A percentile compares a stretch with the other conserved stretches of the same genome.
Conservation (phyloP, 805 yeast genomes). For the Debaryomyces tyrocola region DNA sequence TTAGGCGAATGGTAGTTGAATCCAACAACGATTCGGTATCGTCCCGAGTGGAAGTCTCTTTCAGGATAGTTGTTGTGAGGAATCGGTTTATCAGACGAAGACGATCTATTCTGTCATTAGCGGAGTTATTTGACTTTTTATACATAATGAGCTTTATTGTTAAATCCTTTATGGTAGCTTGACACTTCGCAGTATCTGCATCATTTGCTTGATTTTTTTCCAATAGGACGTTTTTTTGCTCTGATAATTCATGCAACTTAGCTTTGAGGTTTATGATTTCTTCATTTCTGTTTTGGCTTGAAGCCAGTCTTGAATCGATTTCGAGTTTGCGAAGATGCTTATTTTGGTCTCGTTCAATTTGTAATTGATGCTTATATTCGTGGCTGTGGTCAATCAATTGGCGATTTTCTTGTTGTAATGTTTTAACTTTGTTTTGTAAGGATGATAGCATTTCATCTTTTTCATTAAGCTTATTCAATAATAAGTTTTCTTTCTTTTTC, state of each 20-base stretch:
- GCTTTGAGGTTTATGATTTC: neutral
- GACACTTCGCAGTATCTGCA: neutral
- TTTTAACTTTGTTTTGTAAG: conserved; percentile 2
- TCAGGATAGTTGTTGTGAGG: neutral
- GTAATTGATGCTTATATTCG: conserved; percentile 1
- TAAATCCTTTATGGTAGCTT: conserved; percentile 1
- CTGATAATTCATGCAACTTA: neutral
- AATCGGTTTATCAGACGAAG: neutral
- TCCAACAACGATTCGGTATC: conserved; percentile 2
- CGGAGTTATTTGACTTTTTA: neutral
- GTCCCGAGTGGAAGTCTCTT: neutral
- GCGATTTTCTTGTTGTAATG: conserved; percentile 6
- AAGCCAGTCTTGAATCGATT: neutral
- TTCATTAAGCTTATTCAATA: conserved; percentile 3
- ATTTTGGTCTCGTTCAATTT: conserved; percentile 1
- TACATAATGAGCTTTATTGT: conserved; percentile 1
- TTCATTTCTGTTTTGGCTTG: neutral
- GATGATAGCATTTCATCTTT: conserved; percentile 1
- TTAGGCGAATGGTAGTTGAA: conserved; percentile 6
- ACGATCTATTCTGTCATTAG: neutral
- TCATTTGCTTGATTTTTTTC: neutral
- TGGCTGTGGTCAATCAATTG: conserved; percentile 1
- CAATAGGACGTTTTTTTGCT: neutral
- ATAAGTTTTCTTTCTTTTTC: conserved; percentile 1
- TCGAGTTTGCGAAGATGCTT: neutral